phyloP scores from a whole-genome alignment of 257 asterid species.

The Cruciata laevipes region DNA sequence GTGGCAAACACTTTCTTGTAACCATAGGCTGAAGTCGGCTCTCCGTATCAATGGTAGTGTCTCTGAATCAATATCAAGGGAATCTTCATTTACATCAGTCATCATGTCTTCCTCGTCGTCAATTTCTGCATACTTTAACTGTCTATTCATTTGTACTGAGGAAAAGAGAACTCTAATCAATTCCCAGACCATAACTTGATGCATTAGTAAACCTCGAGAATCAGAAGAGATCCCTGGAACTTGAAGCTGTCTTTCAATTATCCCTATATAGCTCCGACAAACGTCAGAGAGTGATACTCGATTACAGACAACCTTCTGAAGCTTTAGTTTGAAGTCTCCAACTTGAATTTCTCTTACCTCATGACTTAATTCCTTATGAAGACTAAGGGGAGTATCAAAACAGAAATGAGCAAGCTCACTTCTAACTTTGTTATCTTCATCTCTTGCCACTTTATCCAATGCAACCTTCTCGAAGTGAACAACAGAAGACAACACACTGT shows the following conservation, averaged over 20 bases:
- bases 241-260: constrained; percentile 77
- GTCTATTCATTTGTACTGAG: constrained; percentile 40
- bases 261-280: constrained; percentile 71
- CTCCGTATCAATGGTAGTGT: constrained; percentile 77
- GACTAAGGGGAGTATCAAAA: constrained; percentile 68
- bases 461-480: constrained; percentile 85
- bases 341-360: constrained; percentile 51
- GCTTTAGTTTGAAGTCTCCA: constrained; percentile 55
- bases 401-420: constrained; percentile 64
- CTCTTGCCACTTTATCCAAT: constrained; percentile 62
- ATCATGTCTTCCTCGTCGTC: constrained; percentile 81
- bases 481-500: constrained; percentile 56
- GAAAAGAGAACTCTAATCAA: constrained; percentile 86
- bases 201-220: constrained; percentile 68
- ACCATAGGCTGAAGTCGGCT: constrained; percentile 89
- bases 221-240: constrained; percentile 52
- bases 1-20: constrained; percentile 87
- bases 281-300: constrained; percentile 63
- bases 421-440: constrained; percentile 48
- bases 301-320: constrained; percentile 65
- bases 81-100: constrained; percentile 44
- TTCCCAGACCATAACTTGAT: constrained; percentile 93
- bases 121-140: constrained; percentile 40
- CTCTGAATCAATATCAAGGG: constrained; percentile 60
- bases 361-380: constrained; percentile 68